Conservation (phyloP, 176 grass and related monocot genomes). For the Ensete glaucum region DNA sequence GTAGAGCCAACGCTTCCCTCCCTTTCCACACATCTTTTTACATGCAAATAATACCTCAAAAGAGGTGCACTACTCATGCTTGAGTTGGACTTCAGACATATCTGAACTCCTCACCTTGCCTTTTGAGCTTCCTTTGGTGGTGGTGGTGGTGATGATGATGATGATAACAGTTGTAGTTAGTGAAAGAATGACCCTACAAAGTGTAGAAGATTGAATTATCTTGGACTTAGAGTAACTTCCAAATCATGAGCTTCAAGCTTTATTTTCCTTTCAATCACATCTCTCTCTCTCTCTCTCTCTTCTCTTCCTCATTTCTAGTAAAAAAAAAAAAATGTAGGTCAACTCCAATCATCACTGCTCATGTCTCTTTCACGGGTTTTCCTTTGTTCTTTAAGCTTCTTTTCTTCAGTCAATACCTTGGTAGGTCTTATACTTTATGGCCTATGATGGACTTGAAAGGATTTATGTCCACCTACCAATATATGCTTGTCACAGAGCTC, state of each 20-base stretch:
- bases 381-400: background rate
- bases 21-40: slow-evolving; percentile 3
- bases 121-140: too few relatives aligned
- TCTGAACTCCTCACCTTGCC: background rate
- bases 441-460: too few relatives aligned
- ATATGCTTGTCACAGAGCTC: background rate
- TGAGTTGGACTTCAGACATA: background rate
- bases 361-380: background rate
- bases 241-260: background rate
- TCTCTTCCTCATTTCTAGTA: background rate
- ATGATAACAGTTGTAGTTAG: too few relatives aligned
- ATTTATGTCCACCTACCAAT: background rate
- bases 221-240: background rate
- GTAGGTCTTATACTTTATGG: too few relatives aligned
- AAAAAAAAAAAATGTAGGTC: background rate
- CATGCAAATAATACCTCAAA: background rate
- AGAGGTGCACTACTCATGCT: background rate
- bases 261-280: background rate
- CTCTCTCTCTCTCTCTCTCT: background rate
- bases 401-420: too few relatives aligned
- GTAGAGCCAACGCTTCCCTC: slow-evolving; percentile 2
- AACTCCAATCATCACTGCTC: background rate
- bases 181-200: background rate
- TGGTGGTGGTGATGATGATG: too few relatives aligned
- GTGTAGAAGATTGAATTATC: background rate